phyloP scores from a whole-genome alignment of 768 basidiomycete species.

The Auriscalpium microsporum region DNA sequence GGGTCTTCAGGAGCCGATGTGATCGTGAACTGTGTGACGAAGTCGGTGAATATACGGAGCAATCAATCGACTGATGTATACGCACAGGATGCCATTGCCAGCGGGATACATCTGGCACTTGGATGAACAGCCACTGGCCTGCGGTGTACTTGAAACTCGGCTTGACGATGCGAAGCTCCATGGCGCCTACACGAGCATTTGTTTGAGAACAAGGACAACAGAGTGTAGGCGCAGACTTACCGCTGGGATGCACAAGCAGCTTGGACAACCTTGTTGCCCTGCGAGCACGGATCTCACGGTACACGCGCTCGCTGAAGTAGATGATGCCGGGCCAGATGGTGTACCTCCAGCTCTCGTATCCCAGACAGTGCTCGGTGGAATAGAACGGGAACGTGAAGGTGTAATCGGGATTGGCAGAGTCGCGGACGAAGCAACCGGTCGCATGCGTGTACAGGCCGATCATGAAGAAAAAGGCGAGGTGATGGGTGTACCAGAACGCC shows the following conservation, averaged over 20 bases:
- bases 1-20: constrained; percentile 93
- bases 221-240: constrained; percentile 30
- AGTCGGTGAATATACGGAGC: not conserved
- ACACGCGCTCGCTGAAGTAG: constrained; percentile 83
- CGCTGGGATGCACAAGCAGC: constrained; percentile 84
- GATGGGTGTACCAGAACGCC: constrained; percentile 96
- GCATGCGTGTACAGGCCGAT: constrained; percentile 85
- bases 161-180: constrained; percentile 91
- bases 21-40: constrained; percentile 68
- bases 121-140: constrained; percentile 88
- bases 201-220: not conserved
- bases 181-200: constrained; percentile 46
- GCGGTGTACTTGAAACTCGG: constrained; percentile 87
- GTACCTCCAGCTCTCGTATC: constrained; percentile 87
- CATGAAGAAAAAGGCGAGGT: constrained; percentile 92
- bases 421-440: constrained; percentile 92
- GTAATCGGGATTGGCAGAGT: constrained; percentile 65
- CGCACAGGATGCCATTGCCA: constrained; percentile 95
- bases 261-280: constrained; percentile 72
- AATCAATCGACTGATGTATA: constrained; percentile 11
- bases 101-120: constrained; percentile 75
- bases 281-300: constrained; percentile 74
- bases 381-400: constrained; percentile 78
- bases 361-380: constrained; percentile 77
- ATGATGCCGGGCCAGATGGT: constrained; percentile 87